Base-by-base conservation (phyloP, 768 basidiomycete species). In the Lactarius quietus region DNA sequence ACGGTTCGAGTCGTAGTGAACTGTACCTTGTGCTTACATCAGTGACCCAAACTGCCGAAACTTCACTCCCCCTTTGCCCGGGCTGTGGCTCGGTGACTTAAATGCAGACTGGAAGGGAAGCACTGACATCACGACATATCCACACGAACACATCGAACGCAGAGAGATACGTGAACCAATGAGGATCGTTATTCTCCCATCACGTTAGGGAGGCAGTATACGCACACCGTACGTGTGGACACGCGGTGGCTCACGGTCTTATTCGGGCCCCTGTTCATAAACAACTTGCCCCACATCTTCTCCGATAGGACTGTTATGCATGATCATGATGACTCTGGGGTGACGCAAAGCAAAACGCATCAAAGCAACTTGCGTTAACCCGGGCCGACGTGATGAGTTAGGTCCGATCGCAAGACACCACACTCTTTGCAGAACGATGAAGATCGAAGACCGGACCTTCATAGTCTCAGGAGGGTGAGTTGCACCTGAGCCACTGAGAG, bases 401-500 rank as follows among this genome's bases (percentile, higher is more conserved):
- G n/a, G n/a, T n/a, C n/a, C n/a, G n/a, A n/a, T n/a, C n/a, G n/a
- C n/a, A n/a, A n/a, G n/a, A n/a, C n/a, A n/a, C n/a, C n/a, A n/a
- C n/a, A 9, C 41, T 36, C 39, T 43, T 20, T 1, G 39, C 28
- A 18, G 23, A 43, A 56, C 1, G 35, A 84, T 85, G 83, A 84
- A 81, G 72, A 70, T 79, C n/a, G 77, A 75, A 63, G 78, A 81
- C 31, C 74, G 84, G 26, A 86, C 84, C 4, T 84, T 84, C 69
- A 75, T 86, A 48, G 76, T 85, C 14, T 85, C 84, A 51, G 84
- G 84, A 60, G 84, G 84, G 83, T 85, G 67, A 70, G 79, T 71
- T 41, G 31, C 28, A 45, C 33, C 51, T 33, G 28, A 29, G 53
- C 36, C 20, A 38, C 57, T 41, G 38, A 56, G 17, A 8, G 31